Conservation (phyloP, 371 early-diverging fungal genomes). For the Rhizopus delemar region DNA sequence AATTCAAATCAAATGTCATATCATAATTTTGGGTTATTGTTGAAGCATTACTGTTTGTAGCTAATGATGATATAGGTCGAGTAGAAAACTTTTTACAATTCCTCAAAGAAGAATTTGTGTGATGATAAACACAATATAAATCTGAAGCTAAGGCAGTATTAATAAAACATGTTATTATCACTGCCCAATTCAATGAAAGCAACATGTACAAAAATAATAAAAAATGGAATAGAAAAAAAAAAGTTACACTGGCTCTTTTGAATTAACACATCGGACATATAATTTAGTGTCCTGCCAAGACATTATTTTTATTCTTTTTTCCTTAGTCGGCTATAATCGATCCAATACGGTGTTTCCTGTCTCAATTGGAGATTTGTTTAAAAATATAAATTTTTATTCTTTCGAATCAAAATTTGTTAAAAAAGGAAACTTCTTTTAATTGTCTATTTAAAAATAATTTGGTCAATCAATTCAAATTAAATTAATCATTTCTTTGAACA, state of each 20-base stretch:
- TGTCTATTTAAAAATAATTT: no score
- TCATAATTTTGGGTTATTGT: not conserved
- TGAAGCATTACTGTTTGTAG: not conserved
- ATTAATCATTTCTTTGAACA: no score
- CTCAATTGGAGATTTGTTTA: not conserved
- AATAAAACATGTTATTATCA: conserved; percentile 1
- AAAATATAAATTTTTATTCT: no score
- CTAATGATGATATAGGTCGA: conserved; percentile 6
- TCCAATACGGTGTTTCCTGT: not conserved
- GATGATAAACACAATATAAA: conserved; percentile 13
- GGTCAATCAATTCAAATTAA: no score
- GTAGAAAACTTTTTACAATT: conserved; percentile 2
- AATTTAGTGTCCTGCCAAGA: conserved; percentile 23
- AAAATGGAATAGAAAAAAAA: conserved; percentile 5
- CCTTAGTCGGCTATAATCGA: not conserved
- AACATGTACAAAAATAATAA: conserved; percentile 7
- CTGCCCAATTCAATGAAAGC: not conserved
- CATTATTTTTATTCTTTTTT: conserved; percentile 6
- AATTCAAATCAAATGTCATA: conserved; percentile 10
- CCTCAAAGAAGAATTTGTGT: not conserved
- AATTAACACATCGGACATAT: not conserved
- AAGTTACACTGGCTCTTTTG: not conserved
- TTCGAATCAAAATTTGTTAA: no score
- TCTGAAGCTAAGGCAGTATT: not conserved
- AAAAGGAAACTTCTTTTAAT: no score